Base-by-base conservation (phyloP, 495 filamentous ascomycete species). In the Trichoderma erinaceum region DNA sequence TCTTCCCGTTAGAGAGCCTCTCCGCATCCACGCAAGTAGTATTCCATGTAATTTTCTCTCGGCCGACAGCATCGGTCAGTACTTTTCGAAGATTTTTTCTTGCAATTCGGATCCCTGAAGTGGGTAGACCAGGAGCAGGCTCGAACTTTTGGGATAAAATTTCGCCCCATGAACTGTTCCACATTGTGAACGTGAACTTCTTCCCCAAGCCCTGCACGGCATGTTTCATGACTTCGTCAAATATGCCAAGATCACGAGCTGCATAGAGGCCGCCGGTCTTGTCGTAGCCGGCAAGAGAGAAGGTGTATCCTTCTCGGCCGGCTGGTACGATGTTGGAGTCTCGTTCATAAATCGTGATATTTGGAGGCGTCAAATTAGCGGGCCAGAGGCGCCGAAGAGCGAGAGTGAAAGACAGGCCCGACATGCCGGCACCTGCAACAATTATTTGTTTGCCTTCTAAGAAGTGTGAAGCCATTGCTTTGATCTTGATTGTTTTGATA, bases 371-470 rank as follows among this genome's bases (percentile, higher is more conserved):
- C 38, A 75, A 43, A 13, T 66, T 35, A 16, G 71, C 58, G n/a
- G 68, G 63, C 74, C 74, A 78, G 2, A 71, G 70, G 64, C 76
- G 74, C 63, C 68, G 70, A 23, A 80, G 69, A 23, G 77, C 68
- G 50, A 74, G 68, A 46, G 70, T 72, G 66, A 79, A 79, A 8
- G 75, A 48, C 63, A 75, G 73, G 23, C 78, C 75, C 18, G 75
- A 70, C 23, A 79, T 74, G 3, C 77, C 78, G 44, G 71, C 77
- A 48, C 77, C 78, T 16, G 76, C 73, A 23, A 79, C 70, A 21
- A 78, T 69, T 43, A 80, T 76, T 32, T 71, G 73, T 70, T 78
- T 79, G 10, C 74, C 75, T 56, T 74, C 70, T 35, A 77, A 71
- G 46, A 74, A 76, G 67, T 73, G 71, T 18, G 48, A 18, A 4